Base-by-base conservation (phyloP, 495 filamentous ascomycete genomes). In the Aspergillus diversus region DNA sequence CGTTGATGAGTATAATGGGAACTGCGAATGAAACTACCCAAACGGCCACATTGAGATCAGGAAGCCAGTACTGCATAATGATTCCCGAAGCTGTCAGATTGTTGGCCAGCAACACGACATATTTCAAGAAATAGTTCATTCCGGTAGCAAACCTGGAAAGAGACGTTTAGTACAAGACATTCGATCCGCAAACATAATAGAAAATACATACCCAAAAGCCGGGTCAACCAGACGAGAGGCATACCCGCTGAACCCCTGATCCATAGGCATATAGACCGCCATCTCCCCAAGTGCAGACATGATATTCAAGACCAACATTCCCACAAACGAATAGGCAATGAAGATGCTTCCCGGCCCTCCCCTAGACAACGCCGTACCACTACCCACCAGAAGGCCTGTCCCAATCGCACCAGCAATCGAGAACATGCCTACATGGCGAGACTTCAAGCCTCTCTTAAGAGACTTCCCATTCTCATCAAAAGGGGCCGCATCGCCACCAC, bases 111-210 rank as follows among this genome's bases (percentile, higher is more conserved):
- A 32, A 27, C 12, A 64, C 49, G 8, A 42, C 27, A 21, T 64
- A 64, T 37, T 54, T 59, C 43, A 64, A 53, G 49, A 64, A 64
- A 33, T 64, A 64, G 39, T 64, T 64, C 62, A 32, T 43, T 12
- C 62, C 62, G 2, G 62, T 64, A 4, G 62, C 55, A 49, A 64
- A 64, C 11, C 56, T 64, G 9, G 7, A 8, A 11, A 8, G 13
- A 43, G 4, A 8, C 12, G n/a, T 9, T 12, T 4, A 43, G 7
- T 11, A 43, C n/a, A n/a, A n/a, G n/a, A n/a, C n/a, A n/a, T n/a
- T n/a, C n/a, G n/a, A n/a, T n/a, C n/a, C n/a, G n/a, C n/a, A n/a
- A n/a, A n/a, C n/a, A n/a, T n/a, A n/a, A n/a, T n/a, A n/a, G n/a
- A n/a, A n/a, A n/a, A n/a, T 8, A 49, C 60, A 6, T 42, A 63